Evolutionary conservation across 805 yeast species (phyloP), one percentile per base, ranked within the genome.

Genomic region (Kregervanrija delftensis): DNA sequence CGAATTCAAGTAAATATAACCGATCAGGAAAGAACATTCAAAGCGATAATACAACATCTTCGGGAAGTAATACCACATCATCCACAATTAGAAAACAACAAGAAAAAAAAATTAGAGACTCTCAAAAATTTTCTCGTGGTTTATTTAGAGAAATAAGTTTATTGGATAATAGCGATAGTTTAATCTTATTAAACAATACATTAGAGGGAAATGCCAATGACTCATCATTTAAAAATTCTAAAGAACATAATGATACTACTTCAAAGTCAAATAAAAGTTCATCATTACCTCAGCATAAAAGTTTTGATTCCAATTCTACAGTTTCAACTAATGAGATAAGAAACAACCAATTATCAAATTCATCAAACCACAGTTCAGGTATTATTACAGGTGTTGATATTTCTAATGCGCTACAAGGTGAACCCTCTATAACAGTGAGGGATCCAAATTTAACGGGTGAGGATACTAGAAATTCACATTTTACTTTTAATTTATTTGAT

Each of bases 101-200:
- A 14, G 41, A 39, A 16, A 15, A 11, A 30, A 28, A 16, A 11
- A 31, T 39, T 9, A n/a, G 41, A 31, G 35, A 39, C 8, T 30
- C 41, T n/a, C 41, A 39, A 22, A 12, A 35, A 12, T 39, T 12
- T 30, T 39, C 41, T n/a, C 11, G 16, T 11, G 41, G 41, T 30
- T 12, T 39, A 28, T 39, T 39, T 16, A 39, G 30, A 11, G 40
- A 22, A 22, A 22, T 22, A 22, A 22, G 28, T 22, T 22, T 22
- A 22, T 6, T 22, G 28, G 28, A 22, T 22, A 22, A 22, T 22
- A 22, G 28, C 8, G 11, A 33, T 14, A n/a, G 39, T 17, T 14
- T 17, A 12, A 13, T 15, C 11, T 15, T 15, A 12, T 6, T 17
- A 5, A 13, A 17, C 8, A 13, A 14, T 14, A 36, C 39, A 9